phyloP scores from a whole-genome alignment of 2,329 filamentous ascomycete species.

The Cladosporium austrohemisphaericum region DNA sequence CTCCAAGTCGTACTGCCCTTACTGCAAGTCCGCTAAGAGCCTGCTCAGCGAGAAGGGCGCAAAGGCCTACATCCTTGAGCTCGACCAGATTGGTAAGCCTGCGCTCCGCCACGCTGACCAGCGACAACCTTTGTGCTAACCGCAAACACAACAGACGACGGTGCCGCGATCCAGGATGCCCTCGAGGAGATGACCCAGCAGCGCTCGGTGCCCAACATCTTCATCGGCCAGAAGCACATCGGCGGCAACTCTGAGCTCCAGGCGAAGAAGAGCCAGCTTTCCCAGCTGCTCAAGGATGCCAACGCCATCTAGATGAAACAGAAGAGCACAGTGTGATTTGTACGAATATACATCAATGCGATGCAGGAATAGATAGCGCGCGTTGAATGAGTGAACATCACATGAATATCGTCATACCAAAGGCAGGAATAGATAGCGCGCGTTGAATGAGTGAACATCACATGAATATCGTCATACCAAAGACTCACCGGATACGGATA shows the following conservation, averaged over 20 bases:
- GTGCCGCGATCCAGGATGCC: constrained; percentile 74
- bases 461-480: too few species aligned
- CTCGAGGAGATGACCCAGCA: constrained; percentile 77
- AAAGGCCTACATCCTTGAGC: constrained; percentile 72
- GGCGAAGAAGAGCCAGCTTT: constrained; percentile 61
- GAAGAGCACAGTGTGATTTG: too few species aligned
- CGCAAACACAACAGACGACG: constrained; percentile 67
- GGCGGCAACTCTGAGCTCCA: constrained; percentile 92
- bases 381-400: too few species aligned
- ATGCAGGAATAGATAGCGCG: neutral
- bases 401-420: too few species aligned
- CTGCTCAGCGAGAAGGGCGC: constrained; percentile 67
- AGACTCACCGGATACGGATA: too few species aligned
- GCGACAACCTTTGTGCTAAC: neutral
- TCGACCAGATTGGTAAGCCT: constrained; percentile 75
- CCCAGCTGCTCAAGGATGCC: constrained; percentile 60
- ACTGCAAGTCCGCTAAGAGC: constrained; percentile 77
- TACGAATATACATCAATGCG: too few species aligned
- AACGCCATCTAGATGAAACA: constrained; percentile 54
- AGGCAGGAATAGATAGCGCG: neutral
- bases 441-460: too few species aligned
- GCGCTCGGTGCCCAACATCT: constrained; percentile 92
- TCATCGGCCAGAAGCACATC: constrained; percentile 86
- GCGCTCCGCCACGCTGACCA: neutral
- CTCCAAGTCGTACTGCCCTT: constrained; percentile 94